These are phyloP conservation scores for Hura crepitans DNA, from an alignment of 441 rosid species.

Conservation along the genomic window DNA sequence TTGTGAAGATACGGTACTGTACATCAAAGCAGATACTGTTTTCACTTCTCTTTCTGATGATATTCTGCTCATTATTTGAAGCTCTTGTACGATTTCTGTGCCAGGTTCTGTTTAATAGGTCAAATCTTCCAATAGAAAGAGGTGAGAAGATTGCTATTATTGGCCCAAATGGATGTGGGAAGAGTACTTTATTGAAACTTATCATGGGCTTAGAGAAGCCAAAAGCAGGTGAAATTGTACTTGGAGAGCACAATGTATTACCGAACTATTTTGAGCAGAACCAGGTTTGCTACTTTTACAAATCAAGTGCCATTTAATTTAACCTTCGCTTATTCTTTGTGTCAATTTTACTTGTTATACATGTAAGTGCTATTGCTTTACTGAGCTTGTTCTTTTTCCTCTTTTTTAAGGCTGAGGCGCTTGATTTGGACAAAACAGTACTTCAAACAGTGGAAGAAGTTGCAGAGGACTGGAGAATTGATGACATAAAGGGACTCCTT, in stretches of 20 bases:
- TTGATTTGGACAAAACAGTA: constrained; percentile 84
- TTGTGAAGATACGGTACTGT: constrained; percentile 70
- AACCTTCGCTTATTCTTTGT: neutral
- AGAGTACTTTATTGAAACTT: constrained; percentile 80
- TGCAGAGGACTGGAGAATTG: constrained; percentile 90
- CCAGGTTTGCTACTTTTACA: constrained; percentile 50
- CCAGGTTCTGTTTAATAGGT: constrained; percentile 66
- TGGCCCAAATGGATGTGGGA: constrained; percentile 96
- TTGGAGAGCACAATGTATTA: constrained; percentile 87
- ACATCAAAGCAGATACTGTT: neutral
- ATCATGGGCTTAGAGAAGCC: constrained; percentile 82
- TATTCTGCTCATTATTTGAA: constrained; percentile 10
- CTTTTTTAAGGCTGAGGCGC: constrained; percentile 81
- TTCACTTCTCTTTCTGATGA: neutral
- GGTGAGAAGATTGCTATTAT: constrained; percentile 87
- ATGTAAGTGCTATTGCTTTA: constrained; percentile 10
- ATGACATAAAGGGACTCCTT: constrained; percentile 90
- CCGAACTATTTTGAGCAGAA: constrained; percentile 99
- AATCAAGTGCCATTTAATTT: neutral
- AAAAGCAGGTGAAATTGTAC: constrained; percentile 57
- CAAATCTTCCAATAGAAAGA: constrained; percentile 67
- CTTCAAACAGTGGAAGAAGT: constrained; percentile 80
- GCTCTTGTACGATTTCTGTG: constrained; percentile 21
- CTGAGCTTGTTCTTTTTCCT: constrained; percentile 24
- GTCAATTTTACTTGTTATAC: neutral